These are phyloP conservation scores for Dispira simplex DNA, from an alignment of 192 early-diverging fungal genomes.

Conservation along the genomic window DNA sequence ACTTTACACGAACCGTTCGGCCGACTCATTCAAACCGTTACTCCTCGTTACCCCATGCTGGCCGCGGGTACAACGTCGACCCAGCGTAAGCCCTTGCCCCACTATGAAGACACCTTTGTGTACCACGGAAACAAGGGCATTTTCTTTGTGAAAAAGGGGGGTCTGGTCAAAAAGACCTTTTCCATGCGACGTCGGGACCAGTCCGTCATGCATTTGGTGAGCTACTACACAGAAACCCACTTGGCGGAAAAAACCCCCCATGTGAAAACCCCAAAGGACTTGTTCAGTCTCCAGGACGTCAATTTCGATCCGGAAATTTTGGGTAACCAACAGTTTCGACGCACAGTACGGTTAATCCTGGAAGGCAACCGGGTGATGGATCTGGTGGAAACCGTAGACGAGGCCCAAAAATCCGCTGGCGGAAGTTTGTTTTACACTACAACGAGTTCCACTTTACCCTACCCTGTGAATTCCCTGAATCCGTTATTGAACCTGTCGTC, in stretches of 20 bases:
- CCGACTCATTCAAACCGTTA: background rate
- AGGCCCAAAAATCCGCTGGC: background rate
- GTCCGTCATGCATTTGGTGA: background rate
- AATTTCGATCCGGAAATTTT: background rate
- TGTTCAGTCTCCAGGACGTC: background rate
- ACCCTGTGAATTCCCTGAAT: background rate
- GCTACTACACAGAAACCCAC: background rate
- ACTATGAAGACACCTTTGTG: background rate
- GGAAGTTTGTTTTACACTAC: background rate
- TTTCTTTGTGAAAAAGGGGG: slow-evolving; percentile 33
- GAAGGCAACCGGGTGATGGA: background rate
- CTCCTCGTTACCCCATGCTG: background rate
- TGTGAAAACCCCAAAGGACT: background rate
- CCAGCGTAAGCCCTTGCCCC: background rate
- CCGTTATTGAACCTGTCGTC: background rate
- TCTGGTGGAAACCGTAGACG: background rate
- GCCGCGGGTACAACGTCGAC: background rate
- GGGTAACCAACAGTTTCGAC: background rate
- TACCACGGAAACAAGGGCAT: slow-evolving; percentile 24
- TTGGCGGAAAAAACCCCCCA: background rate
- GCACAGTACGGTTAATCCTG: background rate
- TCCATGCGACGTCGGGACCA: slow-evolving; percentile 35
- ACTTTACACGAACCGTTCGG: background rate
- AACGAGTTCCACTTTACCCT: background rate
- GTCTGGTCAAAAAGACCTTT: slow-evolving; percentile 66